phyloP scores from a whole-genome alignment of 2,329 filamentous ascomycete genomes.

The Ciborinia camelliae region DNA sequence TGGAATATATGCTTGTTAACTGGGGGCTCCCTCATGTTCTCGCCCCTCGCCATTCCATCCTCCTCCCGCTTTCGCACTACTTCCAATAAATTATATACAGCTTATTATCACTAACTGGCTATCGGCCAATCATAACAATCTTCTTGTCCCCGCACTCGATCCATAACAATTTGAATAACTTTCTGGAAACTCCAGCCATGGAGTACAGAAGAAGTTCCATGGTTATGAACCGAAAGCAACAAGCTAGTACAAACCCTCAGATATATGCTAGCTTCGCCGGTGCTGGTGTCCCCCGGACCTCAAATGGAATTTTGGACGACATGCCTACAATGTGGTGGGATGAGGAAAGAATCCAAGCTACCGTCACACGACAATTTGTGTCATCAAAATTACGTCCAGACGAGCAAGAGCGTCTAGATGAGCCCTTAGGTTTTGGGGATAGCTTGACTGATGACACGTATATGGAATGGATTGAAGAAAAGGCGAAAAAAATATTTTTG shows the following conservation, averaged over 20 bases:
- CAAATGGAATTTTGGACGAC: slow-evolving; percentile 34
- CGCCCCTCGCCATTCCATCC: slow-evolving; percentile 14
- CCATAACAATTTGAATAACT: not conserved
- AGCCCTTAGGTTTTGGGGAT: slow-evolving; percentile 63
- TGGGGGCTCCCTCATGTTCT: slow-evolving; percentile 5
- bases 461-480: slow-evolving; percentile 71
- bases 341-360: slow-evolving; percentile 63
- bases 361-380: slow-evolving; percentile 66
- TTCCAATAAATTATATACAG: slow-evolving; percentile 8
- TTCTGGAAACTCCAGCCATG: slow-evolving; percentile 24
- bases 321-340: slow-evolving; percentile 62
- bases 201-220: slow-evolving; percentile 35
- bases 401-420: slow-evolving; percentile 60
- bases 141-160: not conserved
- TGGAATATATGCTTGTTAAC: slow-evolving; percentile 16
- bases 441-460: slow-evolving; percentile 69
- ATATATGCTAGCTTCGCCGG: slow-evolving; percentile 37
- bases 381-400: slow-evolving; percentile 60
- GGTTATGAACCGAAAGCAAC: slow-evolving; percentile 25
- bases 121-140: not conserved
- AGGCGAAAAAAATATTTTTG: slow-evolving; percentile 67
- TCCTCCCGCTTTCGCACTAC: not conserved
- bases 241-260: slow-evolving; percentile 27
- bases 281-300: slow-evolving; percentile 23
- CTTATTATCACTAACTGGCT: not conserved